These are phyloP conservation scores for Nelumbo lutea DNA, from an alignment of 164 flowering plant genomes.

Conservation along the genomic window DNA sequence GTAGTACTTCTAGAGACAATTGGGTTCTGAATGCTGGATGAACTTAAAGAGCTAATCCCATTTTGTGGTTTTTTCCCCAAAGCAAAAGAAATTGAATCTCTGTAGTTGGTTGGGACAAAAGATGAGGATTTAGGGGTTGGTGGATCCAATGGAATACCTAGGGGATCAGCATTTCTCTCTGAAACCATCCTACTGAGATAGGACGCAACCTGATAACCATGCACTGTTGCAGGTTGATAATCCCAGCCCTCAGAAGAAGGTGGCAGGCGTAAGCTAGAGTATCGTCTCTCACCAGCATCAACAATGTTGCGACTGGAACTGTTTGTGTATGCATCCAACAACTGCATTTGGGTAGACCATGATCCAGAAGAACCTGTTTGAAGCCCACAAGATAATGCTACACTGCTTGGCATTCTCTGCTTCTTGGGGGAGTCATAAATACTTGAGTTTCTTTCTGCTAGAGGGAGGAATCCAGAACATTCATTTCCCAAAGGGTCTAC, in stretches of 20 bases:
- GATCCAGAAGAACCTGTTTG: slow-evolving; percentile 40
- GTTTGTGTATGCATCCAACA: slow-evolving; percentile 50
- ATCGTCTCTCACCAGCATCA: slow-evolving; percentile 63
- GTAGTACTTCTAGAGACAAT: slow-evolving; percentile 42
- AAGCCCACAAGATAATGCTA: slow-evolving; percentile 50
- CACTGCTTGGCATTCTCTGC: slow-evolving; percentile 33
- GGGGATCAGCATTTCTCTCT: slow-evolving; percentile 36
- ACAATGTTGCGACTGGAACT: slow-evolving; percentile 31
- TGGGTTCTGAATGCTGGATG: slow-evolving; percentile 47
- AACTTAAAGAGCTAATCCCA: slow-evolving; percentile 34
- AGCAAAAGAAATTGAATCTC: slow-evolving; percentile 38
- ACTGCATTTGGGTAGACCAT: slow-evolving; percentile 45
- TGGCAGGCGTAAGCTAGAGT: slow-evolving; percentile 68
- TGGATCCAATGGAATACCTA: slow-evolving; percentile 34
- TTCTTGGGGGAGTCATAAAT: slow-evolving; percentile 49
- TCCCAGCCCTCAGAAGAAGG: slow-evolving; percentile 56
- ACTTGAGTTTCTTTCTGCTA: slow-evolving; percentile 35
- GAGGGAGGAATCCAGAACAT: slow-evolving; percentile 31
- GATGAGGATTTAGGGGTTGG: slow-evolving; percentile 36
- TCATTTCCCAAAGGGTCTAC: slow-evolving; percentile 36
- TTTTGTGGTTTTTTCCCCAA: slow-evolving; percentile 46
- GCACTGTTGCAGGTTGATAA: slow-evolving; percentile 85
- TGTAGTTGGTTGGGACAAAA: slow-evolving; percentile 37
- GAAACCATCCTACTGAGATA: slow-evolving; percentile 45
- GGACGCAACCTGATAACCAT: slow-evolving; percentile 78